Base-by-base conservation (phyloP, 345 rosid species). In the Aethionema arabicum region DNA sequence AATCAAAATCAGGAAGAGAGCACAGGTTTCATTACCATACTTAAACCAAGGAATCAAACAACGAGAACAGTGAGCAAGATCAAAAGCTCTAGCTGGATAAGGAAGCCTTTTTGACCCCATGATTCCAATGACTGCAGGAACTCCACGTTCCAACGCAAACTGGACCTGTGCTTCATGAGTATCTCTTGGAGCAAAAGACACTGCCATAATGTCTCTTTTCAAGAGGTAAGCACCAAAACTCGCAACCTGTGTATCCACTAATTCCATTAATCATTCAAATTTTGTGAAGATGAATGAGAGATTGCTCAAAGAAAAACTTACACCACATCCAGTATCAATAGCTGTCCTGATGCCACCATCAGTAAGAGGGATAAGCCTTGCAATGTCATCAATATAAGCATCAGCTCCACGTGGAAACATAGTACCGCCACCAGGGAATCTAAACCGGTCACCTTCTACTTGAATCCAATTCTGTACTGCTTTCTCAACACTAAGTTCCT, bases 391-490 rank as follows among this genome's bases (percentile, higher is more conserved):
- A 0, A 93, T 93, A 62, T 93, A 93, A 11, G 90, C 90, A 72
- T 90, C 99, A 6, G 99, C 99, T 52, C 99, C 97, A 50, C 85
- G 90, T 0, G 97, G 92, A 65, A 93, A 93, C 85, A 80, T 82
- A 63, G 99, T 93, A 46, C 99, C 99, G 15, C 99, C 99, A 32
- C 99, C 99, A 2, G 99, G 96, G 83, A 93, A 93, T 76, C 82
- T 76, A 70, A 93, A 87, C 41, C 91, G 87, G 49, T 90, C 84
- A 7, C 96, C 97, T 74, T 87, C 92, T 6, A 82, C 85, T 68
- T 93, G 97, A 74, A 93, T 86, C 99, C 99, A 93, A 50, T 93
- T 90, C 80, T 93, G 99, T 49, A 85, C 77, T 9, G 99, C 99
- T 82, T 93, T 93, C 79, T 90, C 99, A 56, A 93, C 79, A 68